Evolutionary conservation across 768 basidiomycete genomes (phyloP), one percentile per base, ranked within the genome.

Genomic region (Agaricus blazei): DNA sequence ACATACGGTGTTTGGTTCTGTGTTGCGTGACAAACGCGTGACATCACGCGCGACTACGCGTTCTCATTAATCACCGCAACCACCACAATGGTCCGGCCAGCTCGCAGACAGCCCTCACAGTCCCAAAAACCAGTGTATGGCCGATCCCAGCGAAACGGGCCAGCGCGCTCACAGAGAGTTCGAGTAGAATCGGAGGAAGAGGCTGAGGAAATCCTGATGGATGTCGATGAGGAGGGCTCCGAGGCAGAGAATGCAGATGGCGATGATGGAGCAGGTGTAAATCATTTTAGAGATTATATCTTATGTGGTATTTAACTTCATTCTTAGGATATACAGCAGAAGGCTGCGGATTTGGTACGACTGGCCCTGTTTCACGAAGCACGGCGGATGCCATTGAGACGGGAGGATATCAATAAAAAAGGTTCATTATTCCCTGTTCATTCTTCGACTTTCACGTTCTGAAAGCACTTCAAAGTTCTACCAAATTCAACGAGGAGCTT

Each of bases 331-430:
- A 62, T 84, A 24, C 71, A 75, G n/a, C 77, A 81, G 49, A 84
- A 82, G 66, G 88, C 88, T 0, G 75, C 79, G 48, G 83, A 85
- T 49, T 77, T 96, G 31, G 89, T 88, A 9, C 81, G 93, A 15
- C 76, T 92, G 24, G 90, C 92, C 2, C 73, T 98, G 41, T 95
- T 93, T 67, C 77, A 75, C 4, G 93, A 96, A 65, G 82, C 88
- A 52, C 82, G 77, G 64, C 78, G 90, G 49, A 68, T 72, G 9
- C 76, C 83, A 2, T 68, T 97, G 48, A 79, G 81, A 37, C 76
- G 91, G 40, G 88, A 93, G n/a, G 93, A 96, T 40, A 89, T 95
- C 48, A 83, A 78, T 38, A 94, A 93, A 71, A 90, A 90, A 76
- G 83, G 94, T 86, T 53, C 48, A 9, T 58, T 26, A 5, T 44